Conservation (phyloP, 768 basidiomycete species). For the Collybia sordida region DNA sequence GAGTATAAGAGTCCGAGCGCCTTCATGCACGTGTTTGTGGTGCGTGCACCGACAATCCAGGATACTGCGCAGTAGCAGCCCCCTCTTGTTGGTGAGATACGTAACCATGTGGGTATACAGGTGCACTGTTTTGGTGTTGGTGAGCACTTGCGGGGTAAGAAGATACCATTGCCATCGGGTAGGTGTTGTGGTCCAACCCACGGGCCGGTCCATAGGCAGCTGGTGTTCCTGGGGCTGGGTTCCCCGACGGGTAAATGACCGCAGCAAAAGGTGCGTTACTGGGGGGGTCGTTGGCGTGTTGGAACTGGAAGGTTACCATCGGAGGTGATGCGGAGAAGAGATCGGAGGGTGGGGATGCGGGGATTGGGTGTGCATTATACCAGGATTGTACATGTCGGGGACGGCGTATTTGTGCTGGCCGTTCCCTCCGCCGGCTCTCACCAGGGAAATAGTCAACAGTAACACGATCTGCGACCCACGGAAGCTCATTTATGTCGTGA, state of each 20-base stretch:
- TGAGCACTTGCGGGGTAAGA: not conserved
- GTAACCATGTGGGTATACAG: slow-evolving; percentile 12
- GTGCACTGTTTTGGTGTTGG: slow-evolving; percentile 2
- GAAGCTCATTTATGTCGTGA: slow-evolving; percentile 29
- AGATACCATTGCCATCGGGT: not conserved
- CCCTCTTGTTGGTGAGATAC: slow-evolving; percentile 10
- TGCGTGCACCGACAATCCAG: slow-evolving; percentile 3
- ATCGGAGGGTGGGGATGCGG: slow-evolving; percentile 3
- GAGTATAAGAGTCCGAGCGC: not conserved
- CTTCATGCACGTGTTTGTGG: not conserved
- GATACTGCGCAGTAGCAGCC: slow-evolving; percentile 6
- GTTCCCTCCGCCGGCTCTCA: slow-evolving; percentile 11
- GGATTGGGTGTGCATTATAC: slow-evolving; percentile 7
- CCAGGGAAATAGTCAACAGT: slow-evolving; percentile 32
- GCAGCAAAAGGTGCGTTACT: slow-evolving; percentile 7
- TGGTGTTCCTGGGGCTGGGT: not conserved
- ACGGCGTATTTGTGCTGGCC: not conserved
- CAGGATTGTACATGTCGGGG: slow-evolving; percentile 12
- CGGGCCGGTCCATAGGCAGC: not conserved
- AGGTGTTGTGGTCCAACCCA: not conserved
- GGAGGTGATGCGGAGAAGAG: slow-evolving; percentile 15
- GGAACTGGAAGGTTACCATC: slow-evolving; percentile 1
- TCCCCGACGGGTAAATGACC: slow-evolving; percentile 1
- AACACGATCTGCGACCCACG: slow-evolving; percentile 33
- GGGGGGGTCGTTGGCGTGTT: not conserved